Percentiles rank a stretch among this genome's conserved stretches.
phyloP scores from a whole-genome alignment of 164 flowering plant genomes.

The Aristolochia fimbriata region DNA sequence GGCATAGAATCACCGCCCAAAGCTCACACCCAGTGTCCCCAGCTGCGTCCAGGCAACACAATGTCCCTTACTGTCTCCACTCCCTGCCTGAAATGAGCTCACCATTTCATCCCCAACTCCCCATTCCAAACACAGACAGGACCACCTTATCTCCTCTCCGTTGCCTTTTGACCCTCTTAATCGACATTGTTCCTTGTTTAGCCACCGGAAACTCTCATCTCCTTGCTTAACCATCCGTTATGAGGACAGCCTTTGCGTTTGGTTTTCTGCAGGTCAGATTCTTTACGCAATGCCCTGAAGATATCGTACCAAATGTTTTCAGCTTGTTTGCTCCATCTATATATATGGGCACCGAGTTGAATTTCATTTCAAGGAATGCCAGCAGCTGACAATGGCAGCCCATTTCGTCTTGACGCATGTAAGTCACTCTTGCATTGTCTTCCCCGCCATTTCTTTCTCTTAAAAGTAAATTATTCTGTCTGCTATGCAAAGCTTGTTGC shows the following conservation, averaged over 20 bases:
- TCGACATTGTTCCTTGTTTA: neutral
- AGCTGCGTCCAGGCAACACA: neutral
- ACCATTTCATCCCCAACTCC: constrained; percentile 1
- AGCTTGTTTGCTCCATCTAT: no score
- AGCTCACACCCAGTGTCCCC: neutral
- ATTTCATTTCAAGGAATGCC: no score
- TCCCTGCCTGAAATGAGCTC: neutral
- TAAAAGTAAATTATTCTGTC: neutral
- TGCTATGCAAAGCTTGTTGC: no score
- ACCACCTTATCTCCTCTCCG: neutral
- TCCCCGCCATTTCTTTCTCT: neutral
- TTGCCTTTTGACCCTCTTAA: neutral
- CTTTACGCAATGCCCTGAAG: no score
- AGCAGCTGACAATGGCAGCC: no score
- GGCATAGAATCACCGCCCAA: neutral
- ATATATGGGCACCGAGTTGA: no score
- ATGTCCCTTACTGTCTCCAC: neutral
- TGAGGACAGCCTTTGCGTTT: no score
- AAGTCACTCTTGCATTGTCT: neutral
- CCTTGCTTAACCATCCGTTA: no score
- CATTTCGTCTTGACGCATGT: constrained; percentile 1
- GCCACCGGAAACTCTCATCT: neutral
- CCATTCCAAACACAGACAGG: neutral
- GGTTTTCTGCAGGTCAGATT: no score
- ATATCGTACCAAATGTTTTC: no score